Conservation (phyloP, 169 alveolate genomes). For the Cryptosporidium viatorum region DNA sequence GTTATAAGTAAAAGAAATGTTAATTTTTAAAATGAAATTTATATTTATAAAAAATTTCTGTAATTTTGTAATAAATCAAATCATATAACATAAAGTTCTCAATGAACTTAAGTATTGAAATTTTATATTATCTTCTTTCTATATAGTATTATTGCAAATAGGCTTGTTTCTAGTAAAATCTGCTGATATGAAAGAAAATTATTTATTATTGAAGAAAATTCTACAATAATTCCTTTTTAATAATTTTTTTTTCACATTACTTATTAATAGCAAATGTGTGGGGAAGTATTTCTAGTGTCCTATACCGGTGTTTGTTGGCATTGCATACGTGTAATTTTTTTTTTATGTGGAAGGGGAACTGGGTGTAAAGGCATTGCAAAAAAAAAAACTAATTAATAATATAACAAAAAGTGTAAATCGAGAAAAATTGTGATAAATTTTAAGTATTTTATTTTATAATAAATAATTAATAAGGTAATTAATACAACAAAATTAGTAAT, state of each 20-base stretch:
- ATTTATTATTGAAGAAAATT: too few species aligned
- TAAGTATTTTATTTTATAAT: background rate
- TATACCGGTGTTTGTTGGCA: conserved; percentile 44
- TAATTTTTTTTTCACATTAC: background rate
- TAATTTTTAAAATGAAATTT: too few species aligned
- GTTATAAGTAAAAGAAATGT: too few species aligned
- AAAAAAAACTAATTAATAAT: background rate
- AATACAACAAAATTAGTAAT: background rate
- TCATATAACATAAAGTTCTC: too few species aligned
- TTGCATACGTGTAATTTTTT: conserved; percentile 18
- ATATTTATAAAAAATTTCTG: too few species aligned
- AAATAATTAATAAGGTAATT: background rate
- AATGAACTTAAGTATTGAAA: background rate
- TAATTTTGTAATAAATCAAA: too few species aligned
- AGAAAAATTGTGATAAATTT: background rate
- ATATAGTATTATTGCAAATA: too few species aligned
- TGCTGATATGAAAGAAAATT: too few species aligned
- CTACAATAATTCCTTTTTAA: too few species aligned
- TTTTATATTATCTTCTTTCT: too few species aligned
- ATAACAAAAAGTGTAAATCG: too few species aligned
- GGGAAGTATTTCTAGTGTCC: conserved; percentile 8
- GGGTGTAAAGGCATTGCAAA: background rate
- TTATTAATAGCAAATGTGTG: background rate
- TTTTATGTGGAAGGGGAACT: conserved; percentile 21
- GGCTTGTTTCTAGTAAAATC: background rate